Evolutionary conservation across 1,284 basidiomycete species (phyloP).

Genomic region (Pulveroboletus sp.): DNA sequence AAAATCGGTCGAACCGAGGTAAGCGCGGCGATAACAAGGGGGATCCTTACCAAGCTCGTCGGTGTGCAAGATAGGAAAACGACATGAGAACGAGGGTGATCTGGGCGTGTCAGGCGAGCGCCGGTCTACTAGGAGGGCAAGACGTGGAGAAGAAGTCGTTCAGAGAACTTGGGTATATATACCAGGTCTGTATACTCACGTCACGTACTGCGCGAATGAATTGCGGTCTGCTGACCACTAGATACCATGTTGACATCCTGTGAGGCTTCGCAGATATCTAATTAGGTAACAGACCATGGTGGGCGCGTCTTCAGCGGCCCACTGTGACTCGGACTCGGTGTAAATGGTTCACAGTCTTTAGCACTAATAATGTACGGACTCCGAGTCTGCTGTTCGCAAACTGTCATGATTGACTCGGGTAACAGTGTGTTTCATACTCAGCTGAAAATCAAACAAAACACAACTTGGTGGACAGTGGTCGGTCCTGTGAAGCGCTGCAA

Average conservation of each 20-base stretch:
- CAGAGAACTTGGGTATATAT: not conserved
- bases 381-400: no score
- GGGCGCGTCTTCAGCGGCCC: no score
- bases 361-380: no score
- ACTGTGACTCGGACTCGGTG: no score
- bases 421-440: no score
- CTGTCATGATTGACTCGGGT: no score
- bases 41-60: slow-evolving; percentile 29
- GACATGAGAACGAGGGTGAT: slow-evolving; percentile 20
- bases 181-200: not conserved
- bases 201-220: not conserved
- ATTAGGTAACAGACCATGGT: no score
- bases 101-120: not conserved
- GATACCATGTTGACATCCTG: no score
- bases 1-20: not conserved
- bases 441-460: no score
- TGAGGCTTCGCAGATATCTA: not conserved
- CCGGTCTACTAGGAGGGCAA: not conserved
- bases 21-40: not conserved
- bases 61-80: slow-evolving; percentile 34
- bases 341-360: no score
- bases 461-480: no score
- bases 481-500: no score
- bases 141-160: not conserved
- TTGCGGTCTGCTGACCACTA: not conserved